Conservation (phyloP, 2,329 filamentous ascomycete genomes). For the Fusarium falciforme region DNA sequence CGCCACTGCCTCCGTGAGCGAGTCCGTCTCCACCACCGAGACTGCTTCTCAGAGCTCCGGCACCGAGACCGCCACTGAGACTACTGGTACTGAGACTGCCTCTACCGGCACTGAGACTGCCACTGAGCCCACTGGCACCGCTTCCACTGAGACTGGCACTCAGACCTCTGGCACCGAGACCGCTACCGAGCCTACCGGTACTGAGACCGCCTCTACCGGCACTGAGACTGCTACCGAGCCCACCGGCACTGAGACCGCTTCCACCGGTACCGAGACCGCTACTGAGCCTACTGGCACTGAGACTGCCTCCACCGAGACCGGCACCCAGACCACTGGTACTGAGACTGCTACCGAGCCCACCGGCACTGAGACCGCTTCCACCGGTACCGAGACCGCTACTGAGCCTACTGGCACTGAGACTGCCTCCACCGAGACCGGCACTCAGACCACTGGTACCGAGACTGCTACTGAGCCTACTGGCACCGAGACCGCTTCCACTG, state of each 20-base stretch:
- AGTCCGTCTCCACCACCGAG: not conserved
- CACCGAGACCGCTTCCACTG: not conserved
- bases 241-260: constrained; percentile 6
- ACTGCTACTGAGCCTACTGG: not conserved
- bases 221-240: not conserved
- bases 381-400: not conserved
- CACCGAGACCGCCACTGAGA: not conserved
- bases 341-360: constrained; percentile 6
- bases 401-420: not conserved
- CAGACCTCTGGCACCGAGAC: constrained; percentile 2
- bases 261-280: constrained; percentile 4
- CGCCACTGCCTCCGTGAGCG: not conserved
- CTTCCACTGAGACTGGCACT: not conserved
- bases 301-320: not conserved
- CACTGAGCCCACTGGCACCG: constrained; percentile 2
- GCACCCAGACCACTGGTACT: too few relatives aligned
- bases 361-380: not conserved
- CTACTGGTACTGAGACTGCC: constrained; percentile 9
- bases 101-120: not conserved
- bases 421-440: not conserved
- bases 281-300: constrained; percentile 23
- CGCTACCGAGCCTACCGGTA: not conserved
- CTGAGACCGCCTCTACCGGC: not conserved
- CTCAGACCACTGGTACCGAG: not conserved
- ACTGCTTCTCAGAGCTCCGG: not conserved